Percentiles rank a stretch among this genome's conserved stretches.
These are phyloP conservation scores for Aspergillus calidoustus DNA, from an alignment of 2,329 filamentous ascomycete species.

Conservation along the genomic window DNA sequence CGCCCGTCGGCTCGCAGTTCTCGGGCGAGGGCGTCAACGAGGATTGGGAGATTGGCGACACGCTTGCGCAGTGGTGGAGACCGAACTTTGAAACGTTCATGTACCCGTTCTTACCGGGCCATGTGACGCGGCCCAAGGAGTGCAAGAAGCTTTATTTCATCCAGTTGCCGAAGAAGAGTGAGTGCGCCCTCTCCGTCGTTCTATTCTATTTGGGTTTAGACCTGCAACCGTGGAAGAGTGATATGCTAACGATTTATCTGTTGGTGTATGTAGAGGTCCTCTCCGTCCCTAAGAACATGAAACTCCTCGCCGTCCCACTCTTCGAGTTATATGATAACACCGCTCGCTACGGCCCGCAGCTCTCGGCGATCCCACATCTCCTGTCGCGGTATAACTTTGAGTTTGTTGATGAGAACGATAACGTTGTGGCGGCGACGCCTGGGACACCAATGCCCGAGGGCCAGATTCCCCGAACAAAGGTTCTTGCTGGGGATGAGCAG, in stretches of 20 bases:
- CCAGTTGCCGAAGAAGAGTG: slow-evolving; percentile 88
- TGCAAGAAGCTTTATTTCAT: slow-evolving; percentile 99
- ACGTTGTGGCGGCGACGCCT: slow-evolving; percentile 83
- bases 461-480: slow-evolving; percentile 66
- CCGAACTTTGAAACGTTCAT: slow-evolving; percentile 99
- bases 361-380: slow-evolving; percentile 93
- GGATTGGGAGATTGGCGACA: slow-evolving; percentile 94
- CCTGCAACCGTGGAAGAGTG: not conserved
- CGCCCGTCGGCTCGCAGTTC: slow-evolving; percentile 82
- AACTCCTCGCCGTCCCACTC: slow-evolving; percentile 91
- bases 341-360: slow-evolving; percentile 88
- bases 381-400: slow-evolving; percentile 97
- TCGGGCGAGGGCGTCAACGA: slow-evolving; percentile 85
- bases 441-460: slow-evolving; percentile 66
- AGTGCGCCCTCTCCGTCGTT: slow-evolving; percentile 38
- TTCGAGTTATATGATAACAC: slow-evolving; percentile 99
- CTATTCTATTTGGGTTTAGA: not conserved
- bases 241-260: not conserved
- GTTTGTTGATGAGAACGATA: slow-evolving; percentile 90
- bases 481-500: slow-evolving; percentile 59
- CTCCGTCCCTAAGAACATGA: slow-evolving; percentile 99
- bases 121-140: slow-evolving; percentile 95
- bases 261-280: slow-evolving; percentile 71
- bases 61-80: slow-evolving; percentile 96
- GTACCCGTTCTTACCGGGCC: slow-evolving; percentile 96